A percentile compares a stretch with the other conserved stretches of the same genome.
Evolutionary conservation across 148 eudicot species (phyloP).

Genomic region (Rheum nobile): DNA sequence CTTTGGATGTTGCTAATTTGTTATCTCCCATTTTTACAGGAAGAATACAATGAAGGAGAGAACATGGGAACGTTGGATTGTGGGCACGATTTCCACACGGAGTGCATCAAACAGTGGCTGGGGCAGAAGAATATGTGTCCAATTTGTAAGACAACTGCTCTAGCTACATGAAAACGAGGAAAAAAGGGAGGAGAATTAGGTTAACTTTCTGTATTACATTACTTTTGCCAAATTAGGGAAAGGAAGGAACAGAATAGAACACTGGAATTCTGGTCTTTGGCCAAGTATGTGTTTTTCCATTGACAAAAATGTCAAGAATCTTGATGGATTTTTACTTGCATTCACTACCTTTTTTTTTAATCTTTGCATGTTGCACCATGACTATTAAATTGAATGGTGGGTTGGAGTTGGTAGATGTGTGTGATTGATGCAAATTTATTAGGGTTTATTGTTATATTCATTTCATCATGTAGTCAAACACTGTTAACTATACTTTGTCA

Average conservation of each 20-base stretch:
- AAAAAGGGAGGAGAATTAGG: too few relatives aligned
- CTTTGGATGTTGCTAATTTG: too few relatives aligned
- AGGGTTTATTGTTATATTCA: too few relatives aligned
- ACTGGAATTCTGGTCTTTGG: background rate
- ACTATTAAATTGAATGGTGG: too few relatives aligned
- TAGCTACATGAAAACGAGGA: conserved; percentile 27
- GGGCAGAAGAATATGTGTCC: conserved; percentile 55
- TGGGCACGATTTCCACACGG: conserved; percentile 61
- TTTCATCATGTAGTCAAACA: too few relatives aligned
- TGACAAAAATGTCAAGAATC: background rate
- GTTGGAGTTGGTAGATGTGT: too few relatives aligned
- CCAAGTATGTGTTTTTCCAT: background rate
- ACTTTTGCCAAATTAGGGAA: background rate
- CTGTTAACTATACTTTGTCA: too few relatives aligned
- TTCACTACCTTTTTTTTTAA: too few relatives aligned
- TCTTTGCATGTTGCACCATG: too few relatives aligned
- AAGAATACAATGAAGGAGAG: conserved; percentile 42
- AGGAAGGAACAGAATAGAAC: background rate
- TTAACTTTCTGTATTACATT: background rate
- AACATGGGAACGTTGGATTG: conserved; percentile 51
- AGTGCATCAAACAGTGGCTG: conserved; percentile 63
- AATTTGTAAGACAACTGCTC: conserved; percentile 44
- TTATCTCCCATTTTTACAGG: too few relatives aligned
- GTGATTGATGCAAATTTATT: too few relatives aligned
- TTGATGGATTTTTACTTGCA: conserved; percentile 3